Base-by-base conservation (phyloP, 768 basidiomycete genomes). In the Lactarius vividus region DNA sequence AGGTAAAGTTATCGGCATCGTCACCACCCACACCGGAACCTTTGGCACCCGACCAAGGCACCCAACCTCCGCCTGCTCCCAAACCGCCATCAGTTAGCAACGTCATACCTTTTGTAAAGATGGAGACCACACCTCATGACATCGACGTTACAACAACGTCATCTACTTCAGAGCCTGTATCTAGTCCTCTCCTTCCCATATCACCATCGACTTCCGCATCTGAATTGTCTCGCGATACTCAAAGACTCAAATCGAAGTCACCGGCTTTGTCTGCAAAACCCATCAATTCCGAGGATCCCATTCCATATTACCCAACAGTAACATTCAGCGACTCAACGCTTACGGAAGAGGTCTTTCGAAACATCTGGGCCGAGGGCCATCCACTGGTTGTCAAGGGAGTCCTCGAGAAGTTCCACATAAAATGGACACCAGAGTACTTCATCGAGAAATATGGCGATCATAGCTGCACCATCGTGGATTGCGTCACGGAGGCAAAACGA, bases 361-460 rank as follows among this genome's bases (percentile, higher is more conserved):
- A 77, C 10, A 75, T 92, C 9, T 98, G 96, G 96, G 73, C 74
- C 6, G 77, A 77, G 49, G 94, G 94, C 15, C 80, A 88, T 28
- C 91, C 94, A 2, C 74, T 97, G 11, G 85, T 96, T 40, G 90
- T 97, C 57, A 88, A 85, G 37, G 84, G 81, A 31, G 75, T 92
- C 16, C 76, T 84, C 59, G 71, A 80, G n/a, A 83, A 85, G 67
- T 88, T 94, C 75, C 78, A 81, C 70, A 76, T 90, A 64, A 73
- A 81, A 62, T 98, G 96, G 96, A 88, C 83, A 2, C 96, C 96
- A 0, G 83, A 88, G 63, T 90, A 88, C 71, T 94, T 98, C 75
- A 82, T 85, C 26, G 75, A 84, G 61, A 80, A 86, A 68, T 89
- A 89, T 74, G 86, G 85, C 15, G 76, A 79, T 10, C 83, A 90